Evolutionary conservation across 495 filamentous ascomycete genomes (phyloP).

Genomic region (Podospora australis): DNA sequence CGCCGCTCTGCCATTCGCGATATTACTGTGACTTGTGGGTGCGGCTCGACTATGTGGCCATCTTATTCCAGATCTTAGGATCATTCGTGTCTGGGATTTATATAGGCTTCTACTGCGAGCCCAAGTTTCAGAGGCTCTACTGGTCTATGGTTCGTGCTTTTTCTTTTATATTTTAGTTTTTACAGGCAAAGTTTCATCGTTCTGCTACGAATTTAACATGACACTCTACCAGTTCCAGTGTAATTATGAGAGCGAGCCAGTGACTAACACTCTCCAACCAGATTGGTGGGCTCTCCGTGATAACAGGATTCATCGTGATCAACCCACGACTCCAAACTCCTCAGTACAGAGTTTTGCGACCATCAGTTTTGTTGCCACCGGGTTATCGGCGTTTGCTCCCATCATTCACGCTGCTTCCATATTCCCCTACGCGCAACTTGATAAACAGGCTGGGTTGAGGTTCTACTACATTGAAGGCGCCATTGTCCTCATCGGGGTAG

Average conservation of each 20-base stretch:
- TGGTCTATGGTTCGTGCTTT: constrained; percentile 56
- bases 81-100: constrained; percentile 47
- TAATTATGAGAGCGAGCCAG: too few relatives aligned
- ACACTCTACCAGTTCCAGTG: too few relatives aligned
- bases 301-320: constrained; percentile 56
- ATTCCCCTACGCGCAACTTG: constrained; percentile 17
- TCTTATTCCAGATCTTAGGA: constrained; percentile 41
- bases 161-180: background rate
- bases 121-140: constrained; percentile 51
- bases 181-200: background rate
- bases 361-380: constrained; percentile 73
- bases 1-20: constrained; percentile 44
- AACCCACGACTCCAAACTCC: constrained; percentile 63
- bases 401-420: constrained; percentile 15
- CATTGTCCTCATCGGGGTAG: constrained; percentile 34
- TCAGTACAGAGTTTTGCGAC: constrained; percentile 63
- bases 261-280: constrained; percentile 25
- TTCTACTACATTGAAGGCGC: constrained; percentile 50
- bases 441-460: constrained; percentile 17
- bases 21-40: constrained; percentile 34
- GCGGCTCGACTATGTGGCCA: constrained; percentile 43
- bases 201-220: too few relatives aligned
- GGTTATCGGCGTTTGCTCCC: constrained; percentile 55
- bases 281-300: constrained; percentile 61
- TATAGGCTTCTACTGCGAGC: constrained; percentile 44